Conservation (phyloP, 2,329 filamentous ascomycete genomes). For the Grosmannia serpens region DNA sequence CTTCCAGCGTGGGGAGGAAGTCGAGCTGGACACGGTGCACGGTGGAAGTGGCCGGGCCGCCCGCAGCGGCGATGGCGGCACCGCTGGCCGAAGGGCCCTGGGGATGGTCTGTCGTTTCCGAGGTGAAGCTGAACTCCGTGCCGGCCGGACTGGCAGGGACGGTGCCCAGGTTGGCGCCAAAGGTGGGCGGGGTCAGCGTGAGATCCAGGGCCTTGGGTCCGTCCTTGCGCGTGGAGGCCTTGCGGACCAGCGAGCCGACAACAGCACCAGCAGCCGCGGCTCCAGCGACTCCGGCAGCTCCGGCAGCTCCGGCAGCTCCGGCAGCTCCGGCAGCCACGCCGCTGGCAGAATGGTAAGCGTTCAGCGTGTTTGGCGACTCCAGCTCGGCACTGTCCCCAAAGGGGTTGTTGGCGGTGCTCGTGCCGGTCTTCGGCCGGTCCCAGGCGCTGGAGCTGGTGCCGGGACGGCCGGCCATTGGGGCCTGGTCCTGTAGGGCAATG, state of each 20-base stretch:
- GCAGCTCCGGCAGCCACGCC: too few relatives aligned
- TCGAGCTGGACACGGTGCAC: slow-evolving; percentile 92
- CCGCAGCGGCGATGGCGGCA: slow-evolving; percentile 50
- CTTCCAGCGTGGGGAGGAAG: slow-evolving; percentile 84
- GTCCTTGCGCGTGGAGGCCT: slow-evolving; percentile 44
- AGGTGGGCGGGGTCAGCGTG: slow-evolving; percentile 28
- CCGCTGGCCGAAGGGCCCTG: slow-evolving; percentile 37
- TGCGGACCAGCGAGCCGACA: slow-evolving; percentile 34
- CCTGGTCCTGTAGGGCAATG: slow-evolving; percentile 23
- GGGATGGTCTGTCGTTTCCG: slow-evolving; percentile 35
- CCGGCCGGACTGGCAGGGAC: slow-evolving; percentile 47
- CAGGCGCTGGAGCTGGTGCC: slow-evolving; percentile 26
- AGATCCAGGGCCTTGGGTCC: slow-evolving; percentile 41
- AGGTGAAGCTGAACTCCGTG: slow-evolving; percentile 51
- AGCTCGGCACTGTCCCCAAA: slow-evolving; percentile 54
- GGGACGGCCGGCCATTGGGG: slow-evolving; percentile 16
- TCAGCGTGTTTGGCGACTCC: slow-evolving; percentile 22
- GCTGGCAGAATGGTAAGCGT: slow-evolving; percentile 23
- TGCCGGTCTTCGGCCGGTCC: slow-evolving; percentile 31
- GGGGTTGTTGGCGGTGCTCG: slow-evolving; percentile 49
- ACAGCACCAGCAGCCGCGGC: slow-evolving; percentile 27
- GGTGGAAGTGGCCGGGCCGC: slow-evolving; percentile 45
- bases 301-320: too few relatives aligned
- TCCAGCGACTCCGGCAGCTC: too few relatives aligned
- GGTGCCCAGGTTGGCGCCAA: slow-evolving; percentile 16